Evolutionary conservation across 108 stramenopile genomes (phyloP).

Genomic region (Mediolabrus comicus): DNA sequence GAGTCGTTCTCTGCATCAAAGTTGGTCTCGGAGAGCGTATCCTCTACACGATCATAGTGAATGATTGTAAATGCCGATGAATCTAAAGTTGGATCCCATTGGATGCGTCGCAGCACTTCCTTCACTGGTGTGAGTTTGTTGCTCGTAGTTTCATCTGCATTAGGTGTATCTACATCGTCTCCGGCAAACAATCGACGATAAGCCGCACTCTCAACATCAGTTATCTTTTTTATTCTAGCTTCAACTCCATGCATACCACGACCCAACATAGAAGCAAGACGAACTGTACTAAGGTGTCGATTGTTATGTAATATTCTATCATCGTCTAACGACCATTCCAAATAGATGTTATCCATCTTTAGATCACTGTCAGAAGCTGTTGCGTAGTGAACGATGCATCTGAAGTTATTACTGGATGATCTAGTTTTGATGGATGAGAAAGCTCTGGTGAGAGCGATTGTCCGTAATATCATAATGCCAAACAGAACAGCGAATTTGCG

Average conservation of each 20-base stretch:
- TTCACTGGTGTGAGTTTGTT: conserved; percentile 65
- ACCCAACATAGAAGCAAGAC: conserved; percentile 73
- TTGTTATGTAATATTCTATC: conserved; percentile 67
- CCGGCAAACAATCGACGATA: conserved; percentile 73
- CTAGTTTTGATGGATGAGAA: neutral
- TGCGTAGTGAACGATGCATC: neutral
- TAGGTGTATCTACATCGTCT: conserved; percentile 6
- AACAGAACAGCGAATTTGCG: neutral
- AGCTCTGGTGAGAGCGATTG: neutral
- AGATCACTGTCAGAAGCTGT: neutral
- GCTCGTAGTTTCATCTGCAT: conserved; percentile 2
- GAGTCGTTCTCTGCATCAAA: conserved; percentile 72
- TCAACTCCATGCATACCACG: conserved; percentile 80
- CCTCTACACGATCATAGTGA: conserved; percentile 73
- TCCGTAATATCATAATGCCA: neutral
- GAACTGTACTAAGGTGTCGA: conserved; percentile 43
- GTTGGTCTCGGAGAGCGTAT: conserved; percentile 56
- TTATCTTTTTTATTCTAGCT: conserved; percentile 62
- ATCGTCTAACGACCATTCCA: conserved; percentile 81
- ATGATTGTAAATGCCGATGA: conserved; percentile 61
- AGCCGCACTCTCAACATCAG: conserved; percentile 63
- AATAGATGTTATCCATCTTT: conserved; percentile 74
- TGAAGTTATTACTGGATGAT: neutral
- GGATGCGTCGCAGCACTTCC: conserved; percentile 79
- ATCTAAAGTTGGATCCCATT: conserved; percentile 60